A percentile compares a stretch with the other conserved stretches of the same genome.
phyloP scores from a whole-genome alignment of 2,329 filamentous ascomycete species.

The Diaporthe citriasiana region DNA sequence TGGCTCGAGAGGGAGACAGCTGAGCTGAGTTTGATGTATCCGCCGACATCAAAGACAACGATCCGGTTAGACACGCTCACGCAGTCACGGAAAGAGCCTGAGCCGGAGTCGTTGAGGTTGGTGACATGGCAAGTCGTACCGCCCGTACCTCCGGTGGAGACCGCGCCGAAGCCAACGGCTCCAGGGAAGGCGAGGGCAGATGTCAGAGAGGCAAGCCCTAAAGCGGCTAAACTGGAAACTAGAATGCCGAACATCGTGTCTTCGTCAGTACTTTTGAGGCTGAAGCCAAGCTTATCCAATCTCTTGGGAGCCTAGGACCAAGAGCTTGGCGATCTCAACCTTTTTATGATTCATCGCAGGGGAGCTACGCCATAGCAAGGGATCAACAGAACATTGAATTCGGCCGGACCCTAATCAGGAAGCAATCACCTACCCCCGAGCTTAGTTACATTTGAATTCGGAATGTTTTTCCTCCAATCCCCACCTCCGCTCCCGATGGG shows the following conservation, averaged over 20 bases:
- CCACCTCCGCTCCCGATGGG: background rate
- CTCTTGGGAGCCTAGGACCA: background rate
- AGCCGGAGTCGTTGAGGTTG: conserved; percentile 59
- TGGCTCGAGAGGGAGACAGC: conserved; percentile 58
- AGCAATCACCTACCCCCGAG: background rate
- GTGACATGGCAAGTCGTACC: conserved; percentile 60
- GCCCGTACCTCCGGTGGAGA: conserved; percentile 59
- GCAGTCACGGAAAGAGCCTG: conserved; percentile 62
- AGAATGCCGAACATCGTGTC: conserved; percentile 24
- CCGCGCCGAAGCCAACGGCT: conserved; percentile 61
- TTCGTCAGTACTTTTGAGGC: background rate
- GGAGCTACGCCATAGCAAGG: background rate
- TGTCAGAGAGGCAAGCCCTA: conserved; percentile 15
- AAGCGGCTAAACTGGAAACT: background rate
- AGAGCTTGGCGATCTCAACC: conserved; percentile 15
- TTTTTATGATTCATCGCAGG: background rate
- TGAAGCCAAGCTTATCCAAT: conserved; percentile 29
- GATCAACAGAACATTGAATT: background rate
- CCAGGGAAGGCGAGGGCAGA: conserved; percentile 57
- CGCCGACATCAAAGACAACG: conserved; percentile 60
- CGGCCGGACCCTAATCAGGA: background rate
- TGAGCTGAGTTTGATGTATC: conserved; percentile 59
- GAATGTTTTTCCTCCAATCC: conserved; percentile 42
- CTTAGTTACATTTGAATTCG: background rate
- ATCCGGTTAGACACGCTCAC: conserved; percentile 59